These are phyloP conservation scores for Pleurotus ostreatus DNA, from an alignment of 768 basidiomycete species.

Conservation along the genomic window DNA sequence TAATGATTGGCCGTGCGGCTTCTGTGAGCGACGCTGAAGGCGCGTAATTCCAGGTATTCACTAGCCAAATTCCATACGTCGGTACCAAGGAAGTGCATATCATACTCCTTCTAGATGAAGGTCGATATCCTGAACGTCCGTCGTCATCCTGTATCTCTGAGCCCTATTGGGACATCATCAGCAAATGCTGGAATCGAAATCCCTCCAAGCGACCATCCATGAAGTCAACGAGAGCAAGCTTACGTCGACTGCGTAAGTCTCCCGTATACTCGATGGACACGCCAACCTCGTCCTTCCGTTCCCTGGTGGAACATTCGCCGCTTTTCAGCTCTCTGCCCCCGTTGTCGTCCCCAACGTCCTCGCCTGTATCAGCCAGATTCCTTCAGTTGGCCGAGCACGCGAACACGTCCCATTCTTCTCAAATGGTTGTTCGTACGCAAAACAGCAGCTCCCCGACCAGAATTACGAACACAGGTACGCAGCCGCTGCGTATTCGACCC, in stretches of 20 bases:
- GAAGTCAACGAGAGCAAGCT: background rate
- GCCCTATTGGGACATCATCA: constrained; percentile 8
- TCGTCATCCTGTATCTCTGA: background rate
- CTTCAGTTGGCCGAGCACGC: background rate
- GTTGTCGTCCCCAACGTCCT: background rate
- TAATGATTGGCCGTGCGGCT: background rate
- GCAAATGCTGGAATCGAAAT: constrained; percentile 1
- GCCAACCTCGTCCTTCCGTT: background rate
- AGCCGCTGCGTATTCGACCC: background rate
- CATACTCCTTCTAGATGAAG: constrained; percentile 4
- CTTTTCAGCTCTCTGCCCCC: background rate
- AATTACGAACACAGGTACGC: background rate
- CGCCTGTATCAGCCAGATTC: background rate
- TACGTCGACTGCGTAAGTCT: background rate
- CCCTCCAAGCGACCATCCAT: constrained; percentile 4
- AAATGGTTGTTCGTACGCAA: background rate
- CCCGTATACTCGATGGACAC: background rate
- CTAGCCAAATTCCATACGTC: constrained; percentile 9
- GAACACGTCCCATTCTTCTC: background rate
- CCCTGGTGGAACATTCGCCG: background rate
- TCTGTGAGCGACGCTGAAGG: no score
- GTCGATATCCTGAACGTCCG: constrained; percentile 7
- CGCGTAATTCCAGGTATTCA: background rate
- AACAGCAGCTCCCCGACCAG: background rate
- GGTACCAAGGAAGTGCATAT: constrained; percentile 4